Evolutionary conservation across 345 rosid species (phyloP), one percentile per base, ranked within the genome.

Genomic region (Pistacia vera): DNA sequence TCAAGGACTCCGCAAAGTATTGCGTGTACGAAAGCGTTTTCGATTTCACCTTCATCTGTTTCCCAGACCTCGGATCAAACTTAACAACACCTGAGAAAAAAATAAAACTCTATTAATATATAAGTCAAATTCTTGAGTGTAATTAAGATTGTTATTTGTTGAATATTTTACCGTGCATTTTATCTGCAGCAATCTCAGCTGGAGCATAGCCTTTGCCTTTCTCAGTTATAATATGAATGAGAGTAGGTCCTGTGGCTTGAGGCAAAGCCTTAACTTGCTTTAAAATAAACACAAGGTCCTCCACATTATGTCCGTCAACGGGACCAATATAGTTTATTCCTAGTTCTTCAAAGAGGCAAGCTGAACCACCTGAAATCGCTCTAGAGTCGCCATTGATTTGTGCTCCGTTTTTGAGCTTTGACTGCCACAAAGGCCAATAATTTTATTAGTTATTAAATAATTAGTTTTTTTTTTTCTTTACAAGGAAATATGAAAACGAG

Each of bases 161-260:
- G 22, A 38, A 22, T 33, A 14, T 41, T 41, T 41, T 83, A 83
- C 91, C 92, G 67, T 86, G 92, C 88, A 83, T 81, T 54, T 86
- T 86, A 70, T 86, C 90, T 5, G 87, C 54, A 4, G 90, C 88
- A 2, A 55, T 35, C 63, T 88, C 87, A 46, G 92, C 88, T 0
- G 85, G 86, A 52, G 82, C 55, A 73, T 88, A 86, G 25, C 90
- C 92, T 77, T 85, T 85, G 13, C 88, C 88, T 68, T 88, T 86
- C 80, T 88, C 90, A 3, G 91, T 84, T 66, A 83, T 59, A 17
- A 83, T 72, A 81, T 88, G 91, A 56, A 88, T 76, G 59, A 88
- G 88, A 51, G 74, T 88, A 33, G 88, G 82, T 22, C 88, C 90
- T 8, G 84, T 58, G 17, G 83, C 78, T 57, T 84, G 81, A 61